Evolutionary conservation across 2,329 filamentous ascomycete species (phyloP), one percentile per base, ranked within the genome.

Genomic region (Pseudocercospora fijiensis): DNA sequence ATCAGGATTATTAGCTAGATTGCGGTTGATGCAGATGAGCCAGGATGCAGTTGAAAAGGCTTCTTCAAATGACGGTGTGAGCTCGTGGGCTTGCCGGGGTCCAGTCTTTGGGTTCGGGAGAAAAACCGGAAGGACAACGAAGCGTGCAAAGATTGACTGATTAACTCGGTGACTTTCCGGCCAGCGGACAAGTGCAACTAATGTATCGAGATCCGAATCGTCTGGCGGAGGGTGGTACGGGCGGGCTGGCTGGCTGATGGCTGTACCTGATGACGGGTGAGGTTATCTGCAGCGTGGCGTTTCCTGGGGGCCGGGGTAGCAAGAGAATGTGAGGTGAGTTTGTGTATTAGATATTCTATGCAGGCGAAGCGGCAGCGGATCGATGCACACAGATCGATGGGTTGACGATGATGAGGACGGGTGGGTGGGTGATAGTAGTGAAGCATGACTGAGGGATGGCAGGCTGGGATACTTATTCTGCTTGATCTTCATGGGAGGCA

Each of bases 181-280:
- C 73, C 73, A 69, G 73, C 73, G 73, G 73, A 73, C 63, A 69
- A 70, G 70, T 72, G 65, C 65, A 63, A 63, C 53, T 62, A 65
- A 65, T 65, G 64, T 66, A 68, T 64, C 58, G 66, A 64, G 56
- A 57, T 61, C 49, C 62, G 61, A 65, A 65, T 64, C 55, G 65
- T 62, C 60, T 67, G 62, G 62, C 58, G 57, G 60, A 70, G 51
- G 58, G 70, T 71, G 66, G 69, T 68, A 70, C 67, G 64, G 63
- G 64, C 67, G 63, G 63, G 64, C 51, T 62, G 66, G 62, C 60
- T 64, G 67, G 52, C 57, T 55, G 61, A 66, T 68, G 66, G 61
- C 66, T 64, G 62, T 66, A 61, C 58, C 61, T 61, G 62, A 60
- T 53, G 63, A 57, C 62, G 62, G 59, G 58, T 45, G 62, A 61